These are phyloP conservation scores for Yamadazyma songkhlaensis DNA, from an alignment of 1,139 yeast genomes.

Conservation along the genomic window DNA sequence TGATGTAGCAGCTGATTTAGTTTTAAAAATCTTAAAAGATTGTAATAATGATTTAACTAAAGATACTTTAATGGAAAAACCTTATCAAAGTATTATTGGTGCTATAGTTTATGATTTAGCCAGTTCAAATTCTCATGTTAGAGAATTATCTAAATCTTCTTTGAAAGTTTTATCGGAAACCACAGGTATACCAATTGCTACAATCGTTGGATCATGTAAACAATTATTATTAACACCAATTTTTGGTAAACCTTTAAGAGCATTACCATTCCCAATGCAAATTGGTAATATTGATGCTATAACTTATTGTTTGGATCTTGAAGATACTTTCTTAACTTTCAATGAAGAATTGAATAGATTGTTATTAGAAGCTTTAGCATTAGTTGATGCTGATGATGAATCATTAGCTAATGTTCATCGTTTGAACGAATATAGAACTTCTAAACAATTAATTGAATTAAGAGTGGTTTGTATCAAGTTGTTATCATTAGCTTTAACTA, in stretches of 20 bases:
- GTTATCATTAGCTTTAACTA: conserved; percentile 78
- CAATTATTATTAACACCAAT: conserved; percentile 84
- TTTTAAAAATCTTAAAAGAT: conserved; percentile 59
- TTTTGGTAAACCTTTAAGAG: conserved; percentile 93
- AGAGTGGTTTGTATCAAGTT: conserved; percentile 87
- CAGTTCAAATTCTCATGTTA: conserved; percentile 78
- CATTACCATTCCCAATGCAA: conserved; percentile 97
- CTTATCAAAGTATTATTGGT: conserved; percentile 82
- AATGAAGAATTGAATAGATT: conserved; percentile 86
- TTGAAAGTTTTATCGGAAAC: conserved; percentile 66
- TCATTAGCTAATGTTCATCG: conserved; percentile 86
- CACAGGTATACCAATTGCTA: conserved; percentile 66
- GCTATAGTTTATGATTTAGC: conserved; percentile 90
- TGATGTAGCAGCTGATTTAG: conserved; percentile 64
- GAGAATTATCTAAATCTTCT: conserved; percentile 78
- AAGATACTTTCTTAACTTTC: conserved; percentile 77
- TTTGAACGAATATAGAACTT: conserved; percentile 79
- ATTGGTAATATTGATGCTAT: conserved; percentile 97
- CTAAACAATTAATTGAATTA: conserved; percentile 81
- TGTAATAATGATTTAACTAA: conserved; percentile 62
- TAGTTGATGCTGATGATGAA: conserved; percentile 97
- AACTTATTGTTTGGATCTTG: conserved; percentile 79
- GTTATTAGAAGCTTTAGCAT: conserved; percentile 83
- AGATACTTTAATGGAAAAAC: conserved; percentile 61
- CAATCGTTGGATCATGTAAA: conserved; percentile 79